These are phyloP conservation scores for Solanum hybrid DNA, from an alignment of 305 asterid species.

Conservation along the genomic window DNA sequence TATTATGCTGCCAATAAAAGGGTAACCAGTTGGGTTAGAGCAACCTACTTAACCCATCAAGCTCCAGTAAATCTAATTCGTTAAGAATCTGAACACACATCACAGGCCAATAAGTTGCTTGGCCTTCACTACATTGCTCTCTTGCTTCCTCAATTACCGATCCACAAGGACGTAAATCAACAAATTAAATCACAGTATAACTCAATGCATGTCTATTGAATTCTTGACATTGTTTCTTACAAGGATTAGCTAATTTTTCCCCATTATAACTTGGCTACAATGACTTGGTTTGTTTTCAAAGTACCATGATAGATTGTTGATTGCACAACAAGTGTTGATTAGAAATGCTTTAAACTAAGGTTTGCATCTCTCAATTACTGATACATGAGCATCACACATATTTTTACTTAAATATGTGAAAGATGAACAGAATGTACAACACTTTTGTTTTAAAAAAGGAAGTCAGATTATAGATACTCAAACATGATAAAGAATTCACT, in stretches of 20 bases:
- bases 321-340: background rate
- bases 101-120: background rate
- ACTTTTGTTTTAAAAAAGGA: background rate
- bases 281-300: background rate
- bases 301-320: background rate
- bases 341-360: background rate
- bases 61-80: background rate
- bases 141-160: background rate
- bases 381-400: background rate
- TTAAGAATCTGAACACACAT: background rate
- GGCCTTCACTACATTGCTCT: background rate
- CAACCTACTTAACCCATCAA: background rate
- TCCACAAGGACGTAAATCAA: background rate
- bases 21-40: background rate
- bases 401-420: background rate
- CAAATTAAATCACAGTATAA: background rate
- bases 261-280: background rate
- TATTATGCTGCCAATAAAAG: background rate
- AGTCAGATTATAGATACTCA: background rate
- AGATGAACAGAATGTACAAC: background rate
- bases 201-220: background rate
- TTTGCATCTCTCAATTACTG: background rate
- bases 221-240: background rate
- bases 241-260: too few relatives aligned
- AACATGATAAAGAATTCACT: background rate